These are phyloP conservation scores for Spergularia azorica DNA, from an alignment of 179 eudicot genomes.

Conservation along the genomic window DNA sequence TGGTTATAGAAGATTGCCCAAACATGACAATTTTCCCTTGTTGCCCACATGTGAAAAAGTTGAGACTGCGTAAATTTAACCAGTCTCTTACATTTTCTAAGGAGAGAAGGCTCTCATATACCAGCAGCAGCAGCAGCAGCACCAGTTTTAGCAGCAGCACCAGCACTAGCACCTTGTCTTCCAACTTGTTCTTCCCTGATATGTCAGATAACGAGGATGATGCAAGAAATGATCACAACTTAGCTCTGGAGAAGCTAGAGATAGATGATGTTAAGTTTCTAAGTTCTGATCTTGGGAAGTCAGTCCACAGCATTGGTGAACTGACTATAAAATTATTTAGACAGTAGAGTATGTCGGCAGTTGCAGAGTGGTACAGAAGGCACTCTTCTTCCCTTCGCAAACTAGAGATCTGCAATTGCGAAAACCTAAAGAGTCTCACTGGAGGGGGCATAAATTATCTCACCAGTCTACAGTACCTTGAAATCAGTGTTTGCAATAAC, in stretches of 20 bases:
- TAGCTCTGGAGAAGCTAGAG: too few species aligned
- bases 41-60: background rate
- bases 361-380: background rate
- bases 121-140: too few species aligned
- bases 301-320: background rate
- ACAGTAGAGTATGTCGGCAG: background rate
- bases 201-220: too few species aligned
- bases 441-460: background rate
- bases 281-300: constrained; percentile 3
- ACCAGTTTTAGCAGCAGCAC: background rate
- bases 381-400: background rate
- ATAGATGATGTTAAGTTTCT: background rate
- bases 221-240: too few species aligned
- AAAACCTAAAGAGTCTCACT: constrained; percentile 6
- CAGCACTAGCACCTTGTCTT: background rate
- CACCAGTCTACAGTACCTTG: background rate
- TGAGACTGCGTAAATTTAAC: background rate
- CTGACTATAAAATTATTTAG: background rate
- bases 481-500: background rate
- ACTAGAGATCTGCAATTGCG: background rate
- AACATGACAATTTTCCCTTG: constrained; percentile 2
- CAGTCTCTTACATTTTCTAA: background rate
- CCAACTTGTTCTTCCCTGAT: too few species aligned
- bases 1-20: background rate
- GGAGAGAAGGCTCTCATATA: background rate